Percentiles rank a stretch among this genome's conserved stretches.
Evolutionary conservation across 495 filamentous ascomycete species (phyloP).

Genomic region (Astrocystis sublimbata): DNA sequence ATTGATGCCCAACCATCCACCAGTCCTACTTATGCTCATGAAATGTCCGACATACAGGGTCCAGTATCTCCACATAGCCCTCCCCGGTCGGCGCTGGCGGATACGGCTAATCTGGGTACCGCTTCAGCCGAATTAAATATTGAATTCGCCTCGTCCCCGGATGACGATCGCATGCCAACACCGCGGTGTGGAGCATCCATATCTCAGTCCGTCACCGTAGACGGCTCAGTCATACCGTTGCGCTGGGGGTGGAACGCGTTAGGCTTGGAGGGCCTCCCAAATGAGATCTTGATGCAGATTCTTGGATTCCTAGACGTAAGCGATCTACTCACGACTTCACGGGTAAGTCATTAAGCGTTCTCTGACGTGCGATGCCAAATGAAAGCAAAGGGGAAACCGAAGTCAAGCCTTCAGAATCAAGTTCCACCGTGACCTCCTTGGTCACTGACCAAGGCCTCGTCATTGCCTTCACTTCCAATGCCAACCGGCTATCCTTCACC

Average conservation of each 20-base stretch:
- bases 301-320: constrained; percentile 58
- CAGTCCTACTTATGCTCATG: neutral
- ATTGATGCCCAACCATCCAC: constrained; percentile 37
- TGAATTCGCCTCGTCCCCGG: constrained; percentile 4
- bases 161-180: constrained; percentile 5
- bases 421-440: neutral
- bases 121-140: constrained; percentile 23
- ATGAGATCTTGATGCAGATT: constrained; percentile 58
- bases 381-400: constrained; percentile 8
- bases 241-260: constrained; percentile 30
- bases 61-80: neutral
- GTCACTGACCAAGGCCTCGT: too few relatives aligned
- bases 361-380: constrained; percentile 7
- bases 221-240: constrained; percentile 15
- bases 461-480: neutral
- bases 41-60: neutral
- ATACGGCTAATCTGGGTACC: constrained; percentile 6
- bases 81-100: neutral
- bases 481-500: neutral
- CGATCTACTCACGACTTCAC: constrained; percentile 56
- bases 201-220: neutral
- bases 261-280: constrained; percentile 46
- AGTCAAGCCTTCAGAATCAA: constrained; percentile 2
- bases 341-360: constrained; percentile 45
- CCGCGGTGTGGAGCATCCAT: constrained; percentile 7